A percentile compares a stretch with the other conserved stretches of the same genome.
These are phyloP conservation scores for Fomitopsis pinicola DNA, from an alignment of 1,284 basidiomycete genomes.

Conservation along the genomic window DNA sequence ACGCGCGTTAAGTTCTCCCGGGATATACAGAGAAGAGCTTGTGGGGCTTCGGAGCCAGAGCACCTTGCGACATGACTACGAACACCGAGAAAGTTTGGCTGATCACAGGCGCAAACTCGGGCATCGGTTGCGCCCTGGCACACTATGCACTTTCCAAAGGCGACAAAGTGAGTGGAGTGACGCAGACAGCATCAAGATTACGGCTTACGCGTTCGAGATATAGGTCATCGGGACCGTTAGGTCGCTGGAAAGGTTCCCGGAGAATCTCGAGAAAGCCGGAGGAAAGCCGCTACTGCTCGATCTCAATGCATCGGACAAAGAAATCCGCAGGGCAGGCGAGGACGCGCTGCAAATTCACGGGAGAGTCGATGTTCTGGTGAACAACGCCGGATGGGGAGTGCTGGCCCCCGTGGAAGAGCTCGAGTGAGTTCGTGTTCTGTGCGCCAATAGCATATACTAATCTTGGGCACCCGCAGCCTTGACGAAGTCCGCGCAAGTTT, in stretches of 20 bases:
- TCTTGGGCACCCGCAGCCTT: slow-evolving; percentile 6
- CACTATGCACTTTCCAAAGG: slow-evolving; percentile 21
- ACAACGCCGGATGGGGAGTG: slow-evolving; percentile 24
- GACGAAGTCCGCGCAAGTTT: slow-evolving; percentile 23
- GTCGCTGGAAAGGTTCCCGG: slow-evolving; percentile 16
- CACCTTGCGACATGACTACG: too few species aligned
- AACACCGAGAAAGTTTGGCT: slow-evolving; percentile 20
- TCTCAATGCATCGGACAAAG: slow-evolving; percentile 18
- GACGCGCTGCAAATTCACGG: slow-evolving; percentile 17
- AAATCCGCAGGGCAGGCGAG: slow-evolving; percentile 16
- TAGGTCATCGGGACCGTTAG: slow-evolving; percentile 26
- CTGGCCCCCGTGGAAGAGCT: slow-evolving; percentile 26
- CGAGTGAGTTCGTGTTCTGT: slow-evolving; percentile 10
- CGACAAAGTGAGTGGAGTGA: slow-evolving; percentile 16
- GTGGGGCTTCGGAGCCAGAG: too few species aligned
- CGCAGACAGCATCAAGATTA: too few species aligned
- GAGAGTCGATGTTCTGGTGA: slow-evolving; percentile 17
- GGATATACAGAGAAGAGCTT: too few species aligned
- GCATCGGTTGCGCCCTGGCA: slow-evolving; percentile 24
- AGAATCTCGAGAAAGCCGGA: slow-evolving; percentile 10
- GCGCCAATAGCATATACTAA: not conserved
- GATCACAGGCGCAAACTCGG: slow-evolving; percentile 28
- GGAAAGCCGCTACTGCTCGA: slow-evolving; percentile 22
- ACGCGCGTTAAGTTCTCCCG: too few species aligned
- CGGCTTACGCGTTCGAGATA: not conserved